These are phyloP conservation scores for Alnus glutinosa DNA, from an alignment of 306 rosid genomes.

Conservation along the genomic window DNA sequence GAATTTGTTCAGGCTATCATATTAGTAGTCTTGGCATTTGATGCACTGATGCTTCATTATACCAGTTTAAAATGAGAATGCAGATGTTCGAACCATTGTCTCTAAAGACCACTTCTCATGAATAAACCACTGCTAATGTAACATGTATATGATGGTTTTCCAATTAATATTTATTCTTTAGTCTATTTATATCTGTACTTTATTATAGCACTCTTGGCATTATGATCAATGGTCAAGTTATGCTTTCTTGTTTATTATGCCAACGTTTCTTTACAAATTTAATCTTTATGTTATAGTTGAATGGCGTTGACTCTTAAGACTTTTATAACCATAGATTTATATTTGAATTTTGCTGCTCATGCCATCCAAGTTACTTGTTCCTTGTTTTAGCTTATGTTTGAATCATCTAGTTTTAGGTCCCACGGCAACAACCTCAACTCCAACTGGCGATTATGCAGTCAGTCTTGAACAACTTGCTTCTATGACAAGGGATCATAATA, in stretches of 20 bases:
- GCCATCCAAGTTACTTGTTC: conserved; percentile 18
- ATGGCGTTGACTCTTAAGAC: neutral
- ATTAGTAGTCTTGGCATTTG: neutral
- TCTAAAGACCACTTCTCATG: neutral
- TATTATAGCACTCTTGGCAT: neutral
- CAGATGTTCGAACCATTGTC: neutral
- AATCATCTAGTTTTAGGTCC: conserved; percentile 41
- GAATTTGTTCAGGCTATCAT: neutral
- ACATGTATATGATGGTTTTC: neutral
- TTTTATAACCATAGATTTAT: neutral
- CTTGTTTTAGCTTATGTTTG: conserved; percentile 21
- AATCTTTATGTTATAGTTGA: neutral
- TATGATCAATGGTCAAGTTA: neutral
- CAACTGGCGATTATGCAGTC: conserved; percentile 55
- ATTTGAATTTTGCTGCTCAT: neutral
- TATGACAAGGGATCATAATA: conserved; percentile 64
- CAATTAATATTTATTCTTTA: neutral
- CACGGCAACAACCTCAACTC: conserved; percentile 43
- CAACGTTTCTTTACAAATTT: neutral
- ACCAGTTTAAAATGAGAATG: neutral
- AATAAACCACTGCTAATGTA: neutral
- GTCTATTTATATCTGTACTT: neutral
- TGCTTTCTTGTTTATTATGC: neutral
- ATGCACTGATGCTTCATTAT: neutral
- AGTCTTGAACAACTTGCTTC: conserved; percentile 71